phyloP scores from a whole-genome alignment of 1,284 basidiomycete species.

The Fomitopsis betulina region DNA sequence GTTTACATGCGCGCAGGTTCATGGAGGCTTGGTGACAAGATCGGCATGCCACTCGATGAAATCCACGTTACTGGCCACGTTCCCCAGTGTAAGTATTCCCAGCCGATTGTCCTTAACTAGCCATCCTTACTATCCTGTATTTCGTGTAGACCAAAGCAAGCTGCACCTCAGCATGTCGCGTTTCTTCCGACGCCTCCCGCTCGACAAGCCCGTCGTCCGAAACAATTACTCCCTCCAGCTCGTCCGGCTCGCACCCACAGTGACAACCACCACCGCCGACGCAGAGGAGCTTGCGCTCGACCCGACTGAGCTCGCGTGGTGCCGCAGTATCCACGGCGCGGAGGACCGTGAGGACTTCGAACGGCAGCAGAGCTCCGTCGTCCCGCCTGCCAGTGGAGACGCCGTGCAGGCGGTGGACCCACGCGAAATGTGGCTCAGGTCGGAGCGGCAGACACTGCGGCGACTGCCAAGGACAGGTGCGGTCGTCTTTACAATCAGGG shows the following conservation, averaged over 20 bases:
- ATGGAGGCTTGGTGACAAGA: slow-evolving; percentile 76
- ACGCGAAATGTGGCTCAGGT: slow-evolving; percentile 52
- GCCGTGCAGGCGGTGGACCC: slow-evolving; percentile 19
- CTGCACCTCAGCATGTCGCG: slow-evolving; percentile 61
- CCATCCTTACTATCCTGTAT: background rate
- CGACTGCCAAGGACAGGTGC: slow-evolving; percentile 65
- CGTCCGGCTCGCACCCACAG: slow-evolving; percentile 27
- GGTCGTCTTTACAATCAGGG: slow-evolving; percentile 74
- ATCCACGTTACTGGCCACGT: slow-evolving; percentile 69
- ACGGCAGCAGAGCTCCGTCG: slow-evolving; percentile 15
- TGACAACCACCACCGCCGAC: slow-evolving; percentile 8
- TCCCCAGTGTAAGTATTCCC: slow-evolving; percentile 53
- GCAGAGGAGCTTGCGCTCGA: slow-evolving; percentile 36
- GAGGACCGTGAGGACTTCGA: slow-evolving; percentile 42
- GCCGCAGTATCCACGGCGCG: slow-evolving; percentile 53
- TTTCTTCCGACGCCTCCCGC: slow-evolving; percentile 61
- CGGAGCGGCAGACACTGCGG: slow-evolving; percentile 71
- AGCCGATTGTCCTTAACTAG: background rate
- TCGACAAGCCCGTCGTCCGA: slow-evolving; percentile 66
- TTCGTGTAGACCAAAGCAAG: slow-evolving; percentile 53
- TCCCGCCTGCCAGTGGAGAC: slow-evolving; percentile 4
- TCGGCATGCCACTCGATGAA: slow-evolving; percentile 66
- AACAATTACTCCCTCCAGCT: slow-evolving; percentile 71
- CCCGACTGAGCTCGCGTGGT: slow-evolving; percentile 67
- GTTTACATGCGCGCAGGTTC: slow-evolving; percentile 40